phyloP scores from a whole-genome alignment of 2,329 filamentous ascomycete genomes.

The Trichoderma lentiforme region DNA sequence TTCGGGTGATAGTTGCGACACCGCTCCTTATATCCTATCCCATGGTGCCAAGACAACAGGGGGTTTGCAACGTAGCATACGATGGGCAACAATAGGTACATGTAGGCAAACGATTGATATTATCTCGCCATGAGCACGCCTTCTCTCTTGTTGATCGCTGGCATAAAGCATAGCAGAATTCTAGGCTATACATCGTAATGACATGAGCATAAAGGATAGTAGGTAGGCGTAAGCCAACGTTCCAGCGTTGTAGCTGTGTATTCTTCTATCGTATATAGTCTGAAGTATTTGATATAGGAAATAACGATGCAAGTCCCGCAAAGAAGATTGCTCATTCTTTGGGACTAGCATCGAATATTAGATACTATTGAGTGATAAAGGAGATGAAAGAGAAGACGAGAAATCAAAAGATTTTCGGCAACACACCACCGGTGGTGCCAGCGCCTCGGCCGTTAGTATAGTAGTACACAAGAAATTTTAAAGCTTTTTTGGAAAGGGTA shows the following conservation, averaged over 20 bases:
- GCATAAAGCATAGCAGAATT: not conserved
- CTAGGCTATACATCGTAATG: not conserved
- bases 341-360: not conserved
- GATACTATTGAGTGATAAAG: not conserved
- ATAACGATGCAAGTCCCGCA: not conserved
- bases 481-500: not conserved
- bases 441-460: not conserved
- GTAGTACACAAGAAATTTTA: not conserved
- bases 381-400: not conserved
- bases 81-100: not conserved
- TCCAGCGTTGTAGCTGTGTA: not conserved
- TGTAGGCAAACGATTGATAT: not conserved
- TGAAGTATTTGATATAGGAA: not conserved
- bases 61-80: not conserved
- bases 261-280: not conserved
- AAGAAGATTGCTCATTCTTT: not conserved
- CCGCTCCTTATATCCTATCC: not conserved
- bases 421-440: not conserved
- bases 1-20: not conserved
- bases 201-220: not conserved
- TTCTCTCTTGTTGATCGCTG: not conserved
- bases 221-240: not conserved
- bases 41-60: not conserved
- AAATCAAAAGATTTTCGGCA: not conserved
- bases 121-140: not conserved